Percentiles rank a stretch among this genome's conserved stretches.
Conservation (phyloP, 192 early-diverging fungal genomes). For the Podila clonocystis region DNA sequence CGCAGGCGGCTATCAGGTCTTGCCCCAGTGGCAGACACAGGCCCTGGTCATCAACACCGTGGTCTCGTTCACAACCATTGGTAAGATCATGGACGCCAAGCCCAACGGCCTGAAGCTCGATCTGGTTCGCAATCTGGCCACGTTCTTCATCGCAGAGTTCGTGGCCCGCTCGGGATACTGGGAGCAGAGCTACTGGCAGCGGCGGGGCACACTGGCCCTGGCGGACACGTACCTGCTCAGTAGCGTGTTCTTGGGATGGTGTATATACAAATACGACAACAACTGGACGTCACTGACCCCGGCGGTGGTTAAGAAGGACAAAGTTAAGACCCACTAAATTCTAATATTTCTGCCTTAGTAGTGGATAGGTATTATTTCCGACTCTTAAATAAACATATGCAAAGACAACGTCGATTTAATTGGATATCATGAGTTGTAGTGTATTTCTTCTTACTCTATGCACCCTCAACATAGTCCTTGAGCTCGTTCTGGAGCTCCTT, state of each 20-base stretch:
- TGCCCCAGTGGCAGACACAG: constrained; percentile 40
- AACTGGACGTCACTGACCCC: constrained; percentile 14
- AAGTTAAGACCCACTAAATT: constrained; percentile 28
- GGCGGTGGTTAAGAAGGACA: constrained; percentile 3
- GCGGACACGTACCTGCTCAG: constrained; percentile 44
- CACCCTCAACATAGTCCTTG: constrained; percentile 50
- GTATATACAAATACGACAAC: constrained; percentile 45
- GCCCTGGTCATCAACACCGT: constrained; percentile 18
- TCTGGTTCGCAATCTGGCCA: constrained; percentile 16
- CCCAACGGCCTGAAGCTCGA: constrained; percentile 38
- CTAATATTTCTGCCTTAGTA: too few species aligned
- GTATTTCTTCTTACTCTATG: not conserved
- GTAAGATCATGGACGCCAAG: constrained; percentile 50
- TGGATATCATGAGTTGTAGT: not conserved
- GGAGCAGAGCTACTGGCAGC: constrained; percentile 44
- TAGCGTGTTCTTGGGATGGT: constrained; percentile 47
- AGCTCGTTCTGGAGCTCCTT: constrained; percentile 55
- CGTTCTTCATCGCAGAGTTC: constrained; percentile 43
- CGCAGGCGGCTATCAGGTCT: constrained; percentile 37
- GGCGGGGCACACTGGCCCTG: constrained; percentile 27
- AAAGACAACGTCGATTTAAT: not conserved
- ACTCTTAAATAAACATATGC: too few species aligned
- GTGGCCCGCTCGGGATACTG: constrained; percentile 43
- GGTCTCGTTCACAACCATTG: constrained; percentile 23
- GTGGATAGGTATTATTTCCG: too few species aligned